These are phyloP conservation scores for Claviceps spartinae DNA, from an alignment of 2,329 filamentous ascomycete species.

Conservation along the genomic window DNA sequence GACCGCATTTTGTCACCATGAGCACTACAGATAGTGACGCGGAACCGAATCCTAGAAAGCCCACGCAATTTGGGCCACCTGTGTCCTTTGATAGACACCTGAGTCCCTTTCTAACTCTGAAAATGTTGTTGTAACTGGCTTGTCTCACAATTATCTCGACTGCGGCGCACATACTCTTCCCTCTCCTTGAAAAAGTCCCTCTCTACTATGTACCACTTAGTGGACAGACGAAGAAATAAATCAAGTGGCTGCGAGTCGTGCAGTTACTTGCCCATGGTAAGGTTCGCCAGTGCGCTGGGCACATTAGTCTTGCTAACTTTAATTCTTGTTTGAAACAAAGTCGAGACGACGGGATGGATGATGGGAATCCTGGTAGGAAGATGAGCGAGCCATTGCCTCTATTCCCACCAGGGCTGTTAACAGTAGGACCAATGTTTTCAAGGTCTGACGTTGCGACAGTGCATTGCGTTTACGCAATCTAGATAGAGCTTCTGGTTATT, in stretches of 20 bases:
- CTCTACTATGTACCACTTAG: conserved; percentile 45
- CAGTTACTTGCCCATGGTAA: conserved; percentile 54
- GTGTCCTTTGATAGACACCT: conserved; percentile 71
- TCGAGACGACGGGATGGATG: conserved; percentile 54
- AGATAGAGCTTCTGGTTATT: conserved; percentile 45
- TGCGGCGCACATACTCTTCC: conserved; percentile 43
- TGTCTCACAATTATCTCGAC: neutral
- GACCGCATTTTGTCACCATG: too few species aligned
- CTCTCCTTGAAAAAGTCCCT: conserved; percentile 46
- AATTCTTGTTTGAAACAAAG: conserved; percentile 57
- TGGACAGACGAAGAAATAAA: conserved; percentile 52
- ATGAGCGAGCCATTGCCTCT: neutral
- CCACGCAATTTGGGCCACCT: conserved; percentile 60
- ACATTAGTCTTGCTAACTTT: conserved; percentile 63
- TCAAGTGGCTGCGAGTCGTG: conserved; percentile 54
- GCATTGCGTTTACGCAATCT: conserved; percentile 65
- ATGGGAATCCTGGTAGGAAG: conserved; percentile 59
- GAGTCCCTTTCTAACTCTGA: conserved; percentile 44
- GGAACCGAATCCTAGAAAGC: conserved; percentile 48
- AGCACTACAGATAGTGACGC: conserved; percentile 21
- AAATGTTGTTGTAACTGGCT: neutral
- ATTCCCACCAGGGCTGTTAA: neutral
- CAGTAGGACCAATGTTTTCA: neutral
- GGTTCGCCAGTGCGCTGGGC: conserved; percentile 56
- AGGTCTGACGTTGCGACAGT: conserved; percentile 64